Evolutionary conservation across 768 basidiomycete species (phyloP).

Genomic region (Mycena rosella): DNA sequence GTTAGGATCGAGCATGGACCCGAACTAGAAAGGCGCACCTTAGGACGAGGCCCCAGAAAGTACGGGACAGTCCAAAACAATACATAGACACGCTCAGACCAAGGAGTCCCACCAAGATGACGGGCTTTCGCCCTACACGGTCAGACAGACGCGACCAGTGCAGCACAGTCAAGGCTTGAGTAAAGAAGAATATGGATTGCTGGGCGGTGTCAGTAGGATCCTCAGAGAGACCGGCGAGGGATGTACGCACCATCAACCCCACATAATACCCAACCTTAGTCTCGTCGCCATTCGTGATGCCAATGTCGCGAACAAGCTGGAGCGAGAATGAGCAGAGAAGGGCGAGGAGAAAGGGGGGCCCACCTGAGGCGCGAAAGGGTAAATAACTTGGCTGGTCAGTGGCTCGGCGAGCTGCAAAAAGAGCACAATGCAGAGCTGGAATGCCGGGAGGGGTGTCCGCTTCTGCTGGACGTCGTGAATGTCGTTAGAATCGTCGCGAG

Average conservation of each 20-base stretch:
- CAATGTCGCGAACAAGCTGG: constrained; percentile 75
- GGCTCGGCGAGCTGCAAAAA: constrained; percentile 85
- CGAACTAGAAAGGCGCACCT: constrained; percentile 46
- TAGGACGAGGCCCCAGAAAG: constrained; percentile 73
- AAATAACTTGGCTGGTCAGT: constrained; percentile 80
- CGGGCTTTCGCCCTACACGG: constrained; percentile 79
- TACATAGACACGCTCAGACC: constrained; percentile 79
- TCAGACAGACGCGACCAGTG: constrained; percentile 85
- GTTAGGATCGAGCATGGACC: constrained; percentile 3
- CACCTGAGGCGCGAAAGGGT: constrained; percentile 82
- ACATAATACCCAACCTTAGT: constrained; percentile 82
- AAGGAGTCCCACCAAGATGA: constrained; percentile 73
- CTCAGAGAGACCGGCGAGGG: background rate
- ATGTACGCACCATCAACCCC: constrained; percentile 69
- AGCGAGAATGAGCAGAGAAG: background rate
- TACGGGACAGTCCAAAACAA: constrained; percentile 78
- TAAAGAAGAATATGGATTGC: constrained; percentile 86
- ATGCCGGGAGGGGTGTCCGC: constrained; percentile 74
- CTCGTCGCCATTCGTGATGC: constrained; percentile 78
- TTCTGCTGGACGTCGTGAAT: constrained; percentile 29
- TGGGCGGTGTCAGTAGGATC: constrained; percentile 41
- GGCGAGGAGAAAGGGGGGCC: constrained; percentile 24
- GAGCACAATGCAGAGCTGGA: constrained; percentile 77
- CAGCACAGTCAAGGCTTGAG: constrained; percentile 78
- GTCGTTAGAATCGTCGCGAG: constrained; percentile 29